Base-by-base conservation (phyloP, 495 filamentous ascomycete species). In the Rhypophila decipiens region DNA sequence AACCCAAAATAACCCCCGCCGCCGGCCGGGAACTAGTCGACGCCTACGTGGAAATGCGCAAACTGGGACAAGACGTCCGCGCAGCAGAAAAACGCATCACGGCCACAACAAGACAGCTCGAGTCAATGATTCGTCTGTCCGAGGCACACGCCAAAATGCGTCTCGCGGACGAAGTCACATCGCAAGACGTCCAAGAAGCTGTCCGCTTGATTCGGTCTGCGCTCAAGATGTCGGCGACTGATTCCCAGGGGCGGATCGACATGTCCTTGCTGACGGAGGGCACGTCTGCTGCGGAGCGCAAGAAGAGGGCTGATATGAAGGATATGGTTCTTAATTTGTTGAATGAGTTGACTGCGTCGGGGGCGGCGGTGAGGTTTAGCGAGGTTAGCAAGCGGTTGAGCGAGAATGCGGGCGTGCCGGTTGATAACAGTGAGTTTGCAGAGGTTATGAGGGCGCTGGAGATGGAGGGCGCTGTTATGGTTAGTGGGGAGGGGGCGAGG, bases 121-220 rank as follows among this genome's bases (percentile, higher is more conserved):
- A 98, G 67, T 90, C 84, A 27, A 97, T 97, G 86, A 96, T 98
- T 63, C 89, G 93, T 34, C 81, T 98, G 2, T 73, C 90, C 1
- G 93, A 98, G 74, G 91, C 93, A 12, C 95, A 97, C 67, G 93
- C 93, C 18, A 95, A 95, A 60, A 98, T 98, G 93, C 83, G 93
- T 22, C 75, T 98, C 9, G 83, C 86, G 0, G 54, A 68, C 0
- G 74, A 71, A 37, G 94, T 98, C 33, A 91, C 87, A 1, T 77
- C 72, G 11, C 78, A 80, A 44, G 93, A 98, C 63, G 93, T 98
- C 18, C 66, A 82, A 12, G 93, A 98, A 71, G 90, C 93, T 4
- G 88, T 95, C 11, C 83, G 93, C 10, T 73, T 98, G 44, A 98
- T 97, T 68, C 84, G 86, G 55, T 83, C 82, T 0, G 93, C 93